A percentile compares a stretch with the other conserved stretches of the same genome.
These are phyloP conservation scores for Alternaria sp. DNA, from an alignment of 2,329 filamentous ascomycete species.

Conservation along the genomic window DNA sequence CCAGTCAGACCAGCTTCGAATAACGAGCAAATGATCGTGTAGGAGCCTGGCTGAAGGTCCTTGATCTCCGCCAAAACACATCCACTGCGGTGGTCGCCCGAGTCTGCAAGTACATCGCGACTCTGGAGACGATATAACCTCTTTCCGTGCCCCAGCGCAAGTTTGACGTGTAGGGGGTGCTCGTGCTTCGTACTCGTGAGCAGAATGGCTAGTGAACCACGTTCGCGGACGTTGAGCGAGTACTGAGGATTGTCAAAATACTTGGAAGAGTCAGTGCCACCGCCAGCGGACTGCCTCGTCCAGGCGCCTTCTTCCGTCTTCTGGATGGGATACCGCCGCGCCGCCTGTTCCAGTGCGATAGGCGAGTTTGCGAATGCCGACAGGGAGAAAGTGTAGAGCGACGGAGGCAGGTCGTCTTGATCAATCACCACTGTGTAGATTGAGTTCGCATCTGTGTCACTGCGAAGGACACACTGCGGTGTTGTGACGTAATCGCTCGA, in stretches of 20 bases:
- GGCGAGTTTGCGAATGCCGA: constrained; percentile 77
- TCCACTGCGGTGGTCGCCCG: constrained; percentile 86
- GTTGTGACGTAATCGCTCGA: constrained; percentile 91
- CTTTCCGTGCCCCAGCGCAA: constrained; percentile 79
- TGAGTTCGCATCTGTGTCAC: constrained; percentile 65
- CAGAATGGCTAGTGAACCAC: constrained; percentile 73
- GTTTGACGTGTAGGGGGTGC: constrained; percentile 81
- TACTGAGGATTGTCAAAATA: constrained; percentile 93
- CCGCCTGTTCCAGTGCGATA: constrained; percentile 69
- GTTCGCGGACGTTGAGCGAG: constrained; percentile 65
- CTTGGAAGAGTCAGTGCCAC: constrained; percentile 76
- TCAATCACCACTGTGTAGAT: constrained; percentile 74
- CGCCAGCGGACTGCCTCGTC: constrained; percentile 82
- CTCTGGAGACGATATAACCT: constrained; percentile 74
- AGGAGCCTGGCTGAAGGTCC: constrained; percentile 73
- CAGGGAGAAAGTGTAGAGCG: constrained; percentile 83
- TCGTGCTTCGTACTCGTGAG: constrained; percentile 73
- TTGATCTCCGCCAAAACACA: constrained; percentile 73
- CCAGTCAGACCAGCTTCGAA: constrained; percentile 83
- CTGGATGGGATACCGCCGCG: constrained; percentile 66
- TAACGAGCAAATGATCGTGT: constrained; percentile 89
- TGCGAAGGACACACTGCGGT: constrained; percentile 84
- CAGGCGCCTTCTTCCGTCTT: constrained; percentile 72
- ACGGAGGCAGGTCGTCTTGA: constrained; percentile 77
- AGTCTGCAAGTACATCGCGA: constrained; percentile 81